Evolutionary conservation across 257 asterid species (phyloP), one percentile per base, ranked within the genome.

Genomic region (Fraxinus cuspidata): DNA sequence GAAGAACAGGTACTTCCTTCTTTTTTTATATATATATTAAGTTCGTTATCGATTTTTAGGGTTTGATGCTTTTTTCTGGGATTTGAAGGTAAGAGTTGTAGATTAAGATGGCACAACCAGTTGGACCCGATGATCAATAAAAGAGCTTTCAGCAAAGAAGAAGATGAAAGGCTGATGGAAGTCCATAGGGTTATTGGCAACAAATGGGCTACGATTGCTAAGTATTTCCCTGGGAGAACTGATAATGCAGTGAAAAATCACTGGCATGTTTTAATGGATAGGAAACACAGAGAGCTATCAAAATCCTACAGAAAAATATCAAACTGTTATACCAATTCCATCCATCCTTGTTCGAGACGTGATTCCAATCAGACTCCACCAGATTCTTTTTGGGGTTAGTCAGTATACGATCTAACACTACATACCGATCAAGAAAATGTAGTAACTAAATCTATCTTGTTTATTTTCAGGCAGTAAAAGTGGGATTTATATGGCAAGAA

Each of bases 91-190:
- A 88, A 86, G 69, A 88, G 92, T 38, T 88, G 92, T 64, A 86
- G 92, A 58, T 72, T 88, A 82, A 86, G 92, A 83, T 86, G 92
- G 92, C 78, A 85, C 6, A 88, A 86, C 67, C 92, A 86, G 37
- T 80, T 86, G 13, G 90, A 88, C 80, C 92, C 92, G 6, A 86
- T 83, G 70, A 85, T 86, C 32, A 85, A 83, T 69, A 82, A 83
- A 72, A 78, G 74, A 29, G 88, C 89, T 0, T 86, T 88, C 76
- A 85, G 86, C 0, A 85, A 83, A 40, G 92, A 85, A 67, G 92
- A 88, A 4, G 90, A 86, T 70, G 80, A 70, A 51, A 83, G 83
- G 40, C 74, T 86, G 21, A 44, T 82, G 76, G 89, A 78, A 13
- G 85, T 88, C n/a, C 92, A 88, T 38, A 51, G 83, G 10, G 73